Percentiles rank a stretch among this genome's conserved stretches.
Evolutionary conservation across 208 protist species (phyloP).

Genomic region (Strigomonas galati): DNA sequence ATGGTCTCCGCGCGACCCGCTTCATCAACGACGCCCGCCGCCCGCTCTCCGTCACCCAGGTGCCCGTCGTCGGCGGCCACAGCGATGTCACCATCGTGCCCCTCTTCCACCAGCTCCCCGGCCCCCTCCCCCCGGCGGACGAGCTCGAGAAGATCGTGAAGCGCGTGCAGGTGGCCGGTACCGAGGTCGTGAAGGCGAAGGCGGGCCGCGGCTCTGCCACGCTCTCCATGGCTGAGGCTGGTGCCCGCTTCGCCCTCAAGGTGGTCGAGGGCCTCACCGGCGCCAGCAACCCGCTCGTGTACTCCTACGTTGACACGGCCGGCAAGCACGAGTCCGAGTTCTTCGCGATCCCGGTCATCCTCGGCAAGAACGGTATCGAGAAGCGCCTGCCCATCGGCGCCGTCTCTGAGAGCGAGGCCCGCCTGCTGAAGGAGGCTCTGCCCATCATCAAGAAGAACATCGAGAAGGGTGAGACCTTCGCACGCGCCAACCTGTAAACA

Average conservation of each 20-base stretch:
- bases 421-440: conserved; percentile 33
- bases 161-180: conserved; percentile 93
- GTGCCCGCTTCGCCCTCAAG: conserved; percentile 66
- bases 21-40: conserved; percentile 87
- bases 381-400: conserved; percentile 70
- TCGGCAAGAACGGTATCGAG: conserved; percentile 75
- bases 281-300: conserved; percentile 57
- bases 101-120: conserved; percentile 79
- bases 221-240: conserved; percentile 96
- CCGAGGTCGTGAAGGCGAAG: conserved; percentile 96
- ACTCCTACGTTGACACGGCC: conserved; percentile 83
- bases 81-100: conserved; percentile 95
- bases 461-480: conserved; percentile 62
- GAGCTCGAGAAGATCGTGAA: conserved; percentile 67
- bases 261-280: conserved; percentile 72
- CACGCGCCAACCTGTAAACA: conserved; percentile 71
- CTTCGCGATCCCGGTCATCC: conserved; percentile 72
- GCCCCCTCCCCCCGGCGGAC: conserved; percentile 45
- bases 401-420: conserved; percentile 40
- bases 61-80: conserved; percentile 95
- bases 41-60: conserved; percentile 36
- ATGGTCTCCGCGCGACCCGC: conserved; percentile 88
- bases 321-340: conserved; percentile 56
- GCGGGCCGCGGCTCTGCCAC: conserved; percentile 94
- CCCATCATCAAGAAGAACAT: conserved; percentile 77